Evolutionary conservation across 1,284 basidiomycete species (phyloP).

Genomic region (Moesziomyces sp.): DNA sequence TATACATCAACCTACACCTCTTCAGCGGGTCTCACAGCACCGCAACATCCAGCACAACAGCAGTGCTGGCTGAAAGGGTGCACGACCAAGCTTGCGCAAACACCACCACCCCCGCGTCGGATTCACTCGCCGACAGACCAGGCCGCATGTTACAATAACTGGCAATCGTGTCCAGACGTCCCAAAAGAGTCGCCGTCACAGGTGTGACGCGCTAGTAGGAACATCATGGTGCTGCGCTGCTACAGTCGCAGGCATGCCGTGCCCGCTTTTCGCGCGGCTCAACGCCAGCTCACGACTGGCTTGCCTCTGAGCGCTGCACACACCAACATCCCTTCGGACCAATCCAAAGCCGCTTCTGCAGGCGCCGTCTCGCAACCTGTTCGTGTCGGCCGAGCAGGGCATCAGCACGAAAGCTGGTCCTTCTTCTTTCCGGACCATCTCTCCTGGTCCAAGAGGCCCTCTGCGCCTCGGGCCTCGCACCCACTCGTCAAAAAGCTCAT

Average conservation of each 20-base stretch:
- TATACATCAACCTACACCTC: no score
- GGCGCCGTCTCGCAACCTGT: background rate
- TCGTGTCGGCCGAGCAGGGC: background rate
- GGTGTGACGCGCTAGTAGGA: no score
- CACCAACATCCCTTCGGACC: background rate
- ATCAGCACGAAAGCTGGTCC: conserved; percentile 31
- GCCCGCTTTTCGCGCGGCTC: conserved; percentile 16
- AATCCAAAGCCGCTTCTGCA: background rate
- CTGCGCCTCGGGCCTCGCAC: conserved; percentile 26
- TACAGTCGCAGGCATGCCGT: conserved; percentile 41
- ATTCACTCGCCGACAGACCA: no score
- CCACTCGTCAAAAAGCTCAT: conserved; percentile 52
- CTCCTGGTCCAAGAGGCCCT: conserved; percentile 9
- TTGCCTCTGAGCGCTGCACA: background rate
- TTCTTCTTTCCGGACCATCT: conserved; percentile 46
- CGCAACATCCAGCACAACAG: no score
- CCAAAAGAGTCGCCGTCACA: background rate
- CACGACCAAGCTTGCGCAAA: no score
- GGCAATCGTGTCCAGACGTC: background rate
- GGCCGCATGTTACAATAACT: no score
- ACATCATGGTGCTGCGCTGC: conserved; percentile 41
- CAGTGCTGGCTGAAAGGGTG: no score
- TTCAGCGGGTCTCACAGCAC: no score
- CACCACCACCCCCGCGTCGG: no score
- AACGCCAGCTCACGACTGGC: conserved; percentile 8